Evolutionary conservation across 352 stramenopile species (phyloP).

Genomic region (Phytophthora capsici): DNA sequence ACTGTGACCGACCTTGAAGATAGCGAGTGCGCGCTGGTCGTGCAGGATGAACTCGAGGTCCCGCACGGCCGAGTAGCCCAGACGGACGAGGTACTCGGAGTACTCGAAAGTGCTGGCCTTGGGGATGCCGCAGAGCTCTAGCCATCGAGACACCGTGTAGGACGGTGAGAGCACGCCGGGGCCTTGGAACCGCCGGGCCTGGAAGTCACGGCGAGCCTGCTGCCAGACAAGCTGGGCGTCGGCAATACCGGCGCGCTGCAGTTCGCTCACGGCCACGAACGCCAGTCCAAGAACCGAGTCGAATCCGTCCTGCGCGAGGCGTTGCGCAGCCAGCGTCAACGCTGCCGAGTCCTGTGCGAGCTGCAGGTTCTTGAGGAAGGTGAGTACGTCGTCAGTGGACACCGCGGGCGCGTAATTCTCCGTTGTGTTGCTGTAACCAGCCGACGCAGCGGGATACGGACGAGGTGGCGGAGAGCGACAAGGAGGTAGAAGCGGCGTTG

Average conservation of each 20-base stretch:
- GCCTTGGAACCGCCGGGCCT: slow-evolving; percentile 43
- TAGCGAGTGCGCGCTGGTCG: slow-evolving; percentile 50
- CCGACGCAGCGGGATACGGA: slow-evolving; percentile 12
- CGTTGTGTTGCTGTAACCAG: slow-evolving; percentile 12
- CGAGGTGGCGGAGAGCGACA: slow-evolving; percentile 24
- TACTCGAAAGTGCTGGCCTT: slow-evolving; percentile 56
- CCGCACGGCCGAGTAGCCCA: slow-evolving; percentile 64
- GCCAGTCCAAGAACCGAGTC: slow-evolving; percentile 63
- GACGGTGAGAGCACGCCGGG: slow-evolving; percentile 43
- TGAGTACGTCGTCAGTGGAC: slow-evolving; percentile 43
- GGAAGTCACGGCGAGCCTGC: slow-evolving; percentile 53
- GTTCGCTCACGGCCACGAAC: slow-evolving; percentile 54
- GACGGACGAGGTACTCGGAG: slow-evolving; percentile 57
- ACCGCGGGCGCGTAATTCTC: slow-evolving; percentile 17
- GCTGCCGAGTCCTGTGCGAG: slow-evolving; percentile 42
- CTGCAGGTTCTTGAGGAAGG: slow-evolving; percentile 60
- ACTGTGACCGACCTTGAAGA: slow-evolving; percentile 55
- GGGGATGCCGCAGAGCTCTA: slow-evolving; percentile 62
- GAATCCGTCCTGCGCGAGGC: slow-evolving; percentile 61
- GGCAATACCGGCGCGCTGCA: slow-evolving; percentile 54
- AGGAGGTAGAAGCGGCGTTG: slow-evolving; percentile 17
- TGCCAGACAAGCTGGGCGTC: slow-evolving; percentile 61
- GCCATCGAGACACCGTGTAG: slow-evolving; percentile 67
- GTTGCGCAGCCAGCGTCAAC: slow-evolving; percentile 41
- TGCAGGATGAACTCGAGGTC: slow-evolving; percentile 68